Percentiles rank a stretch among this genome's conserved stretches.
Conservation (phyloP, 768 basidiomycete species). For the Lactarius trivialis region DNA sequence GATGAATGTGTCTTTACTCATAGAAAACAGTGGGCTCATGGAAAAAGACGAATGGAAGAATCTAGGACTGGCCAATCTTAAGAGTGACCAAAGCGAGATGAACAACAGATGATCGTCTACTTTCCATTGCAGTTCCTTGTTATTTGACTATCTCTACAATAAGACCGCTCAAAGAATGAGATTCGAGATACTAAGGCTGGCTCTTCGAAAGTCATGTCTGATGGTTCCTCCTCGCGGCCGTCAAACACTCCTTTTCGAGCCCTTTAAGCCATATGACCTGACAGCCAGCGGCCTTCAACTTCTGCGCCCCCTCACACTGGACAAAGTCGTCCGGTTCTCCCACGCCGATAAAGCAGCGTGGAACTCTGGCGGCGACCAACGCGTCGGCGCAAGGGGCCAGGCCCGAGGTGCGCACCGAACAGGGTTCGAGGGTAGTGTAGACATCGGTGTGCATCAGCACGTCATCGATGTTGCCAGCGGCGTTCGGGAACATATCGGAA, state of each 20-base stretch:
- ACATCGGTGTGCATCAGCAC: slow-evolving; percentile 60
- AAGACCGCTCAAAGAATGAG: neutral
- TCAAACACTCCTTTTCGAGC: slow-evolving; percentile 74
- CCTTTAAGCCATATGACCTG: slow-evolving; percentile 70
- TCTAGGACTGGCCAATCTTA: slow-evolving; percentile 49
- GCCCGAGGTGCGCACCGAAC: slow-evolving; percentile 84
- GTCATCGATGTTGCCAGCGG: slow-evolving; percentile 35
- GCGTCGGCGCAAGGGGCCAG: slow-evolving; percentile 81
- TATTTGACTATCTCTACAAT: neutral
- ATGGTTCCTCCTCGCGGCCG: slow-evolving; percentile 64
- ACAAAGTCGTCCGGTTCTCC: slow-evolving; percentile 94
- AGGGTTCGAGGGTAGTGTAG: slow-evolving; percentile 96
- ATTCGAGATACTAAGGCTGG: neutral
- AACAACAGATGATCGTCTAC: neutral
- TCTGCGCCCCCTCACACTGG: slow-evolving; percentile 77
- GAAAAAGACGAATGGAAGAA: slow-evolving; percentile 82
- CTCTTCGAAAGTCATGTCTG: neutral
- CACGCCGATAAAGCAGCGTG: slow-evolving; percentile 80
- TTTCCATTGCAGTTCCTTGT: neutral
- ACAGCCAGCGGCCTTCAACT: slow-evolving; percentile 62
- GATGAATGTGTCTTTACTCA: neutral
- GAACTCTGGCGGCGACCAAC: slow-evolving; percentile 63
- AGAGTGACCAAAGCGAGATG: neutral
- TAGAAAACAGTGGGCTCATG: slow-evolving; percentile 67
- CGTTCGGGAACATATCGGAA: slow-evolving; percentile 37